These are phyloP conservation scores for Penicillium sp. DNA, from an alignment of 2,329 filamentous ascomycete genomes.

Conservation along the genomic window DNA sequence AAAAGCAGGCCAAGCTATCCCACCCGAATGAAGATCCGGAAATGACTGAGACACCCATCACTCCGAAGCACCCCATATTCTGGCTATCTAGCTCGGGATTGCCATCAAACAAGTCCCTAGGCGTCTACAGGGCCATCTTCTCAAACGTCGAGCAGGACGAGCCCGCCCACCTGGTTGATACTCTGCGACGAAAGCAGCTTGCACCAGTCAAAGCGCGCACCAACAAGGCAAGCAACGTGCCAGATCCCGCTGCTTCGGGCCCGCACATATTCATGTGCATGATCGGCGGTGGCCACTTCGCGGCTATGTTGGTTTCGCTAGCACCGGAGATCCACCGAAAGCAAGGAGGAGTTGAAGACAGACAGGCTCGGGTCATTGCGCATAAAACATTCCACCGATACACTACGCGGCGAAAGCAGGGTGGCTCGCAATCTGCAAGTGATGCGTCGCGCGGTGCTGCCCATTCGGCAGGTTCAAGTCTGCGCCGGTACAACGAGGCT, in stretches of 20 bases:
- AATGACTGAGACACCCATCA: conserved; percentile 46
- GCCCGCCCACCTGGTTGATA: conserved; percentile 61
- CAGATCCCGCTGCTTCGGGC: conserved; percentile 52
- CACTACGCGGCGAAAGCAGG: conserved; percentile 92
- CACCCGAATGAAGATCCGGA: conserved; percentile 47
- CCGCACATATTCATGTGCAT: conserved; percentile 96
- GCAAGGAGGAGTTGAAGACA: conserved; percentile 68
- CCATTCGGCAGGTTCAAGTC: conserved; percentile 84
- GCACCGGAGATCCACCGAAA: conserved; percentile 74
- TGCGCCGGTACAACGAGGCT: conserved; percentile 91
- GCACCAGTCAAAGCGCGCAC: conserved; percentile 53
- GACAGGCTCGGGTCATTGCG: conserved; percentile 81
- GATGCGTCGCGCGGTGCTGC: conserved; percentile 92
- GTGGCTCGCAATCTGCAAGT: conserved; percentile 89
- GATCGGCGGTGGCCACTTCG: conserved; percentile 97
- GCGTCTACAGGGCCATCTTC: conserved; percentile 81
- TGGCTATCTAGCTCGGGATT: conserved; percentile 80
- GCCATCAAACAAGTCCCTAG: conserved; percentile 75
- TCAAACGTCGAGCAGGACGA: conserved; percentile 68
- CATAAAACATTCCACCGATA: conserved; percentile 99
- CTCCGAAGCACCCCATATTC: conserved; percentile 70
- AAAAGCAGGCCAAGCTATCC: conserved; percentile 74
- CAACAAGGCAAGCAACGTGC: conserved; percentile 36
- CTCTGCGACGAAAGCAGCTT: conserved; percentile 74
- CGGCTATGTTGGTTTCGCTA: conserved; percentile 89